These are phyloP conservation scores for Dinochytrium kinnereticum DNA, from an alignment of 371 early-diverging fungal genomes.

Conservation along the genomic window DNA sequence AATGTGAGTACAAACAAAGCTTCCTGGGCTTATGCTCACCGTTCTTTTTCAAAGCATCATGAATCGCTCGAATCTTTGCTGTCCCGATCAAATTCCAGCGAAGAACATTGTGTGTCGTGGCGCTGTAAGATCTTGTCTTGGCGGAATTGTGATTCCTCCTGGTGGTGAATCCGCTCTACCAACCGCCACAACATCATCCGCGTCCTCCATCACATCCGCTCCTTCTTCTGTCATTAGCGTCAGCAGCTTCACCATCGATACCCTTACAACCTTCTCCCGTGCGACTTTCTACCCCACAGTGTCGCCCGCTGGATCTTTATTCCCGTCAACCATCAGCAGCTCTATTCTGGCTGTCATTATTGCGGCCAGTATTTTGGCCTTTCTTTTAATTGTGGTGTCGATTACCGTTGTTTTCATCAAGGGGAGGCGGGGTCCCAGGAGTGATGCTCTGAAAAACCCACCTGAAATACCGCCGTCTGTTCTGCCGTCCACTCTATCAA, in stretches of 20 bases:
- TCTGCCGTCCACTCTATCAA: too few relatives aligned
- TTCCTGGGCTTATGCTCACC: too few relatives aligned
- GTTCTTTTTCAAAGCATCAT: neutral
- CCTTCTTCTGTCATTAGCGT: too few relatives aligned
- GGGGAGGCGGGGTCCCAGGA: neutral
- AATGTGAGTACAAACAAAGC: neutral
- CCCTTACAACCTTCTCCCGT: too few relatives aligned
- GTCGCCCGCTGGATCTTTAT: too few relatives aligned
- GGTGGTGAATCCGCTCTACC: neutral
- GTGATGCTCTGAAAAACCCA: too few relatives aligned
- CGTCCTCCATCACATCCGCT: neutral
- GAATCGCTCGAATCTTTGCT: constrained; percentile 1
- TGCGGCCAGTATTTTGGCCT: neutral
- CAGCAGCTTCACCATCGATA: too few relatives aligned
- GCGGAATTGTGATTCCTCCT: constrained; percentile 4
- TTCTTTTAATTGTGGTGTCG: neutral
- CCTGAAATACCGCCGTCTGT: too few relatives aligned
- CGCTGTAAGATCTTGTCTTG: neutral
- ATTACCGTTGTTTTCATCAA: neutral
- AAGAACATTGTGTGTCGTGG: constrained; percentile 7
- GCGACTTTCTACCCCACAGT: too few relatives aligned
- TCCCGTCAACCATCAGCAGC: constrained; percentile 18
- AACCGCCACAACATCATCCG: neutral
- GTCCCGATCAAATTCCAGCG: constrained; percentile 12
- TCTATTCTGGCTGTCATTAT: neutral